Conservation (phyloP, 2,329 filamentous ascomycete species). For the Claviceps spartinae region DNA sequence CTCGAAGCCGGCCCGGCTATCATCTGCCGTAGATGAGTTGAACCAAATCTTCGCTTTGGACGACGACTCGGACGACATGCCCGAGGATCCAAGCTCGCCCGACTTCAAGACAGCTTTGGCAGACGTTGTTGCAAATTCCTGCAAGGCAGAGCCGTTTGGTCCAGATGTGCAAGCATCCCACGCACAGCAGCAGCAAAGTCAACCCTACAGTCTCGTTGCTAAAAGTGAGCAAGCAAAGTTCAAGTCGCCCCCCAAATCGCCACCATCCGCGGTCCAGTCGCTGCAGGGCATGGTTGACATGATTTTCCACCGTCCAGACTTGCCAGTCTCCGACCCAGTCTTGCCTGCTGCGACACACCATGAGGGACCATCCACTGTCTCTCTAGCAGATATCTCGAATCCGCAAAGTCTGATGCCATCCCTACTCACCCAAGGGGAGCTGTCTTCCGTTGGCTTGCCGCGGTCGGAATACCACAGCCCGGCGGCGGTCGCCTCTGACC, state of each 20-base stretch:
- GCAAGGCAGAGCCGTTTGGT: neutral
- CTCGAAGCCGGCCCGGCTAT: neutral
- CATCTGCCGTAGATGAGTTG: slow-evolving; percentile 9
- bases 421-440: slow-evolving; percentile 9
- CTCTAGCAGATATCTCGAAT: slow-evolving; percentile 24
- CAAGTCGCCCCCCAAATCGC: slow-evolving; percentile 4
- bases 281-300: slow-evolving; percentile 11
- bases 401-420: slow-evolving; percentile 14
- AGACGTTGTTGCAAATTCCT: neutral
- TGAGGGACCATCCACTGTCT: slow-evolving; percentile 19
- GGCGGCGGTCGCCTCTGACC: slow-evolving; percentile 12
- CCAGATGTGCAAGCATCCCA: neutral
- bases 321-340: slow-evolving; percentile 10
- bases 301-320: slow-evolving; percentile 9
- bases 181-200: neutral
- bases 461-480: slow-evolving; percentile 10
- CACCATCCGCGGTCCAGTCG: slow-evolving; percentile 10
- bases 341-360: slow-evolving; percentile 11
- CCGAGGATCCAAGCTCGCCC: neutral
- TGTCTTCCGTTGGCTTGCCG: slow-evolving; percentile 6
- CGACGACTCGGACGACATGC: neutral
- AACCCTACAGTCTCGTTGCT: neutral
- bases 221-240: slow-evolving; percentile 1
- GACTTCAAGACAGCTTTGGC: neutral
- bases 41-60: slow-evolving; percentile 9